Evolutionary conservation across 2,329 filamentous ascomycete species (phyloP), one percentile per base, ranked within the genome.

Genomic region (Sporothrix globosa): DNA sequence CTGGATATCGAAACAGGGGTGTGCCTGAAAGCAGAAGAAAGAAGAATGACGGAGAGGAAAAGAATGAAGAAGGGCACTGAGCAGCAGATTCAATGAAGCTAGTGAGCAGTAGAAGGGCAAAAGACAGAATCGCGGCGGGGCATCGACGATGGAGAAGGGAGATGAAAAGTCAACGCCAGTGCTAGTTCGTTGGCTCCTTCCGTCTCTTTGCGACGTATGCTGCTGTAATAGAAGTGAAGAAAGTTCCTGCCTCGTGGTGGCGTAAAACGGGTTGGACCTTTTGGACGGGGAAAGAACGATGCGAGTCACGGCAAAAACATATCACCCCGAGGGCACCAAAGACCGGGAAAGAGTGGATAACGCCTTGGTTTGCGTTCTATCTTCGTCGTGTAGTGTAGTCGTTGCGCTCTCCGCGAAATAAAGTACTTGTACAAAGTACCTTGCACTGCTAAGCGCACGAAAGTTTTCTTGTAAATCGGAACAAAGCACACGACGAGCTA

Each of bases 281-380:
- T 34, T 44, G 41, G 24, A 50, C 44, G 14, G 41, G 24, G 61
- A 53, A 66, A 52, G 46, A 65, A 50, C 39, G 58, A 63, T 46
- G 58, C 58, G 48, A 67, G 34, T 50, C 6, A 54, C 27, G 30
- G 21, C 27, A 67, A 56, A 54, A n/a, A 11, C 44, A 44, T 11
- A 41, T 44, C 44, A 67, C 30, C 48, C 46, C 63, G 48, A 67
- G 41, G 63, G 27, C 63, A 67, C 46, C 46, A n/a, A 67, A 13
- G 19, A 7, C 48, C 48, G 65, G n/a, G 17, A 54, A 34, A 17
- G n/a, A 46, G 48, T 53, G 65, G 65, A 44, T 67, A 53, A 27
- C 30, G 27, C 21, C n/a, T 54, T 39, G 24, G 19, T 7, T 67
- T 39, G 24, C n/a, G 41, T 67, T 52, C 30, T 17, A 44, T 41